These are phyloP conservation scores for Ophiosphaerella narmari DNA, from an alignment of 2,329 filamentous ascomycete species.

Conservation along the genomic window DNA sequence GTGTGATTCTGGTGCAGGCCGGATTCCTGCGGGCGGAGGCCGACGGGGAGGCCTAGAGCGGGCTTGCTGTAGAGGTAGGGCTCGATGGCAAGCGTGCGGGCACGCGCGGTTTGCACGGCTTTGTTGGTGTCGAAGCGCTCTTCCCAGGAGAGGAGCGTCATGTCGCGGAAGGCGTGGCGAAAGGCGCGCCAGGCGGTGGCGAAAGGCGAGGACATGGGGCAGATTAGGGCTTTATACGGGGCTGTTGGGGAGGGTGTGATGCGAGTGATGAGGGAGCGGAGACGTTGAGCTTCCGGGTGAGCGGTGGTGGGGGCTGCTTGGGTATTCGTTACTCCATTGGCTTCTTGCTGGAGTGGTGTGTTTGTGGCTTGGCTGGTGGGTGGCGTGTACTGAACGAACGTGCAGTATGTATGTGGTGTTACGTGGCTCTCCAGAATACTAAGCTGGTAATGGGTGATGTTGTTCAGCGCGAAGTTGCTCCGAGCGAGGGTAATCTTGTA, in stretches of 20 bases:
- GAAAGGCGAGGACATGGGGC: constrained; percentile 38
- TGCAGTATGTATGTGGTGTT: constrained; percentile 37
- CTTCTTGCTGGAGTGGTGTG: not conserved
- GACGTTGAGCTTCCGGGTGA: constrained; percentile 12
- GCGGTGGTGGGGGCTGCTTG: not conserved
- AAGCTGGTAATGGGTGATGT: constrained; percentile 59
- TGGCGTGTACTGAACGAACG: constrained; percentile 31
- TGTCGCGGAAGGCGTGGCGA: constrained; percentile 46
- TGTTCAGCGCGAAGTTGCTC: constrained; percentile 51
- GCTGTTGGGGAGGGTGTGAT: not conserved
- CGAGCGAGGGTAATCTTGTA: constrained; percentile 68
- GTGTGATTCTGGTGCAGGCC: constrained; percentile 5
- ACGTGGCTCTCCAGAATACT: constrained; percentile 41
- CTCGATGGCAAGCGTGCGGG: constrained; percentile 17
- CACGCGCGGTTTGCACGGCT: constrained; percentile 23
- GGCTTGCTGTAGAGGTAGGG: constrained; percentile 37
- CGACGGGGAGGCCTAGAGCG: constrained; percentile 13
- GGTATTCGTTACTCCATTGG: not conserved
- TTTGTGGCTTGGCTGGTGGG: constrained; percentile 1
- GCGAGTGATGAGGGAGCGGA: constrained; percentile 16
- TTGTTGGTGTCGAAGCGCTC: constrained; percentile 40
- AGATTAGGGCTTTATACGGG: constrained; percentile 31
- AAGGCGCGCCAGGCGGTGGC: constrained; percentile 43
- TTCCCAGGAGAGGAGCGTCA: constrained; percentile 49
- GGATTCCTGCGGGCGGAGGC: constrained; percentile 10